phyloP scores from a whole-genome alignment of 345 rosid genomes.

The Orychophragmus violaceus region DNA sequence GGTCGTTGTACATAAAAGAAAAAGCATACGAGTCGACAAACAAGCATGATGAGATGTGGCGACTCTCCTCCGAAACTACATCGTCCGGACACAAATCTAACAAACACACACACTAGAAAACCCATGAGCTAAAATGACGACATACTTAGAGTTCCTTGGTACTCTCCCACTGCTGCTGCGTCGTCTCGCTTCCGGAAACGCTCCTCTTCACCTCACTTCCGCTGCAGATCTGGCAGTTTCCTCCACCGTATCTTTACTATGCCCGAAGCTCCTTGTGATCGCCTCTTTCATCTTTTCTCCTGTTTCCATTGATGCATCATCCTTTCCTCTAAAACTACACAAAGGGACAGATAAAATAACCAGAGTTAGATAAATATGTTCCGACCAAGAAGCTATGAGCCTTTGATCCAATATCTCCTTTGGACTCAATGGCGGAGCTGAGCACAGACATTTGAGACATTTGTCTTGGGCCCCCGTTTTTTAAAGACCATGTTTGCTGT shows the following conservation, averaged over 20 bases:
- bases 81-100: neutral
- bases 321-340: slow-evolving; percentile 28
- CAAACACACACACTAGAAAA: neutral
- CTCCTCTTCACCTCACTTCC: slow-evolving; percentile 19
- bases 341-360: neutral
- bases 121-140: neutral
- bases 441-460: too few species aligned
- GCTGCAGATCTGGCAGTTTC: slow-evolving; percentile 34
- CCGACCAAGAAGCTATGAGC: too few species aligned
- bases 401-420: too few species aligned
- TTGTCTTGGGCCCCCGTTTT: too few species aligned
- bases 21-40: neutral
- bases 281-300: slow-evolving; percentile 31
- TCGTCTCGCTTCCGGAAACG: neutral
- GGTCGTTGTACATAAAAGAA: neutral
- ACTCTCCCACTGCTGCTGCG: neutral
- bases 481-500: too few species aligned
- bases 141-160: slow-evolving; percentile 9
- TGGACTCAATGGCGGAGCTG: too few species aligned
- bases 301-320: slow-evolving; percentile 3
- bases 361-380: neutral
- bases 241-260: slow-evolving; percentile 29
- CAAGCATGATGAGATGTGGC: neutral
- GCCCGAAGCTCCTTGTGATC: slow-evolving; percentile 24
- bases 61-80: neutral